These are phyloP conservation scores for Mucor sp. DNA, from an alignment of 371 early-diverging fungal species.

Conservation along the genomic window DNA sequence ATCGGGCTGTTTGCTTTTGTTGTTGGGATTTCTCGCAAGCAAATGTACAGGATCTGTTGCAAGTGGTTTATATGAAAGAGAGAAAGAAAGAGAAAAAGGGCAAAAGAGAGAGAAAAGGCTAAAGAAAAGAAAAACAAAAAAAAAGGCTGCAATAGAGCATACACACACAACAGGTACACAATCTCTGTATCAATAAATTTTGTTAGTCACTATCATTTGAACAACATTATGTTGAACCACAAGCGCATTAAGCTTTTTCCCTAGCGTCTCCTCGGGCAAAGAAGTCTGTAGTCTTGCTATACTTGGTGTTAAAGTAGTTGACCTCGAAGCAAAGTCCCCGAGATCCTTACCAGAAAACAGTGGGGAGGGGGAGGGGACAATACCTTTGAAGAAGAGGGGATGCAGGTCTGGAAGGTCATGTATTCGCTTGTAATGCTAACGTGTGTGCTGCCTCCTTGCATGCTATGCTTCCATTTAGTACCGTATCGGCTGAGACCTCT, in stretches of 20 bases:
- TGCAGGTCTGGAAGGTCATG: background rate
- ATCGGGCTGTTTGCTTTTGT: background rate
- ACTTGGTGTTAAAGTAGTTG: too few species aligned
- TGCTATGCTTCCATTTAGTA: background rate
- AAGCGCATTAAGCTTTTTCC: too few species aligned
- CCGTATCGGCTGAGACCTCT: too few species aligned
- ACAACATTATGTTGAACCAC: too few species aligned
- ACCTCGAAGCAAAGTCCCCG: too few species aligned
- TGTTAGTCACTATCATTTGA: too few species aligned
- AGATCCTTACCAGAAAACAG: too few species aligned
- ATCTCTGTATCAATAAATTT: background rate
- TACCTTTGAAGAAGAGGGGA: background rate
- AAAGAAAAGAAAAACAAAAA: background rate
- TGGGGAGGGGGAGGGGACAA: too few species aligned
- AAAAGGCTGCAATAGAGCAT: background rate
- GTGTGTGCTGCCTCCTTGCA: background rate
- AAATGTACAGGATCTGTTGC: background rate
- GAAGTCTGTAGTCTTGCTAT: too few species aligned
- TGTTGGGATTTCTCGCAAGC: background rate
- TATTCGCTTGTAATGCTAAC: background rate
- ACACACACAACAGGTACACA: background rate
- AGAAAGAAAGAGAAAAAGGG: background rate
- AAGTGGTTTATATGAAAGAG: background rate
- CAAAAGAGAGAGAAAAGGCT: conserved; percentile 3
- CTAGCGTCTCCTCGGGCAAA: too few species aligned